Conservation (phyloP, 805 yeast genomes). For the Zygotorulaspora danielsina region DNA sequence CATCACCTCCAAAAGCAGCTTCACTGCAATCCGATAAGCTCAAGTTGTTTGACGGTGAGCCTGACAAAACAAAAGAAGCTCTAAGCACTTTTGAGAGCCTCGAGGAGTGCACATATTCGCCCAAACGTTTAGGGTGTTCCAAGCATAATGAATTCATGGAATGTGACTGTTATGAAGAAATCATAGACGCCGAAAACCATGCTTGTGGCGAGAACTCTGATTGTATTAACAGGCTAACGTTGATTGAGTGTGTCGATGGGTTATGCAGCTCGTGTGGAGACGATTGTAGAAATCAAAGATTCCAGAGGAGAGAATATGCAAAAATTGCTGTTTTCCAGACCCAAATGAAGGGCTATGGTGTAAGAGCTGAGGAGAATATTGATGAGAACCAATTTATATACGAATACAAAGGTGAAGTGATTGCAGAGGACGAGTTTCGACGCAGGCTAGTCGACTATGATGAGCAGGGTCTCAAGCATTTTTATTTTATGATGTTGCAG, state of each 20-base stretch:
- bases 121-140: slow-evolving; percentile 59
- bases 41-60: slow-evolving; percentile 36
- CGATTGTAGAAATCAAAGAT: slow-evolving; percentile 81
- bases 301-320: slow-evolving; percentile 73
- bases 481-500: slow-evolving; percentile 93
- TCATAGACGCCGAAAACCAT: slow-evolving; percentile 41
- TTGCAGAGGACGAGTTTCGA: slow-evolving; percentile 73
- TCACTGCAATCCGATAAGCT: slow-evolving; percentile 1
- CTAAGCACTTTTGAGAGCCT: slow-evolving; percentile 51
- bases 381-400: slow-evolving; percentile 68
- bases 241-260: slow-evolving; percentile 81
- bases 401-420: slow-evolving; percentile 93
- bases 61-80: slow-evolving; percentile 69
- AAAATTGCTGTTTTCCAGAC: slow-evolving; percentile 77
- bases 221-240: slow-evolving; percentile 88
- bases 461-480: slow-evolving; percentile 64
- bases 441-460: slow-evolving; percentile 73
- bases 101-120: slow-evolving; percentile 56
- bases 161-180: slow-evolving; percentile 74
- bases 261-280: slow-evolving; percentile 65
- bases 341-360: slow-evolving; percentile 83
- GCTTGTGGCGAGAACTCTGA: slow-evolving; percentile 86
- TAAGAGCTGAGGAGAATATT: slow-evolving; percentile 61
- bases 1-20: slow-evolving; percentile 9
- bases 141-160: slow-evolving; percentile 75